Evolutionary conservation across 331 rosid genomes (phyloP), one percentile per base, ranked within the genome.

Genomic region (Malus hybrid): DNA sequence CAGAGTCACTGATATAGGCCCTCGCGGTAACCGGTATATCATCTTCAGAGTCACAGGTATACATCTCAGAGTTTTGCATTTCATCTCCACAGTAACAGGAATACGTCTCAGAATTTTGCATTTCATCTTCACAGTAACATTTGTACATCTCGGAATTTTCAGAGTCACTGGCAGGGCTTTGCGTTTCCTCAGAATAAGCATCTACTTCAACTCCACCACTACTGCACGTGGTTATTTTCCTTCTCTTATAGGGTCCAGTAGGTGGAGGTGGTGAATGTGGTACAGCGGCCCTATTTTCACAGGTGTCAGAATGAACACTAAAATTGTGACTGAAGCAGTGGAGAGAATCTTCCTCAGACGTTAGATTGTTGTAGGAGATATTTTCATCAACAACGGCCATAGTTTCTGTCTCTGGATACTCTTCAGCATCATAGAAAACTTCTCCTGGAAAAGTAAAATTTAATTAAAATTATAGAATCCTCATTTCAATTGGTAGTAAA

Each of bases 211-310:
- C 77, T 60, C 83, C 83, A 60, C 70, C 52, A 84, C 81, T 36
- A 63, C 65, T 56, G n/a, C 80, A 82, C 62, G 73, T 80, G 79
- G 78, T 79, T 80, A 94, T 65, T 80, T 86, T 92, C 86, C 97
- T 87, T 82, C 97, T 88, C 81, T 92, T 95, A 44, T 85, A 81
- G 33, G 97, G 96, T 67, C 99, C 97, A 78, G 76, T 83, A 61
- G 88, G 83, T 79, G 95, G 97, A 72, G 83, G 86, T 24, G 99
- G 96, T 27, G 96, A 89, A 80, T 84, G 89, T 44, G 75, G 81
- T 22, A 48, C 42, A 31, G 32, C 83, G 54, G 69, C 66, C 61
- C 75, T 70, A 28, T 77, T 83, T 48, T 76, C 86, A 50, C 61
- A 56, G 3, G 77, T 78, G 65, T 65, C 62, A 72, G 93, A 68